Conservation (phyloP, 345 rosid genomes). For the Cardiospermum halicacabum region DNA sequence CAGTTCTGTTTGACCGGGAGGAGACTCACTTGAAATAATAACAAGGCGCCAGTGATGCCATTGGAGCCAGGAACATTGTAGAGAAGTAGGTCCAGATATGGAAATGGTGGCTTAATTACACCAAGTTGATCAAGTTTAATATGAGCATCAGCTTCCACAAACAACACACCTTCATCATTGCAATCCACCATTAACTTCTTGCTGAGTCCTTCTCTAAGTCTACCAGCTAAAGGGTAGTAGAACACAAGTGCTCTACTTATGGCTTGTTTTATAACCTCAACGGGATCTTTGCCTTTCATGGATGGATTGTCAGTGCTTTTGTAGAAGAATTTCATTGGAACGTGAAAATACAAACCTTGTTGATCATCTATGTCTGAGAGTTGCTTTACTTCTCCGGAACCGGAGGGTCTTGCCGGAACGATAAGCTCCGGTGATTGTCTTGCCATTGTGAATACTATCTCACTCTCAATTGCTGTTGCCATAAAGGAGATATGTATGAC, state of each 20-base stretch:
- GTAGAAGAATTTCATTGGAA: not conserved
- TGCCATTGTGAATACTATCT: too few relatives aligned
- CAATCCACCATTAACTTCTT: conserved; percentile 8
- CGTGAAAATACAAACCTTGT: not conserved
- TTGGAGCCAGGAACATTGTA: conserved; percentile 4
- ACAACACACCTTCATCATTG: conserved; percentile 8
- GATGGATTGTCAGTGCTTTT: not conserved
- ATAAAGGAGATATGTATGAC: too few relatives aligned
- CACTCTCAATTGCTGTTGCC: too few relatives aligned
- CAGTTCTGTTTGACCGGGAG: not conserved
- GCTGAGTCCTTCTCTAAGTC: conserved; percentile 4
- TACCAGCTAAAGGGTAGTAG: conserved; percentile 12
- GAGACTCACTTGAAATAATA: conserved; percentile 9
- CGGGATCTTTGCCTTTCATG: conserved; percentile 9
- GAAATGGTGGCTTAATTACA: conserved; percentile 1
- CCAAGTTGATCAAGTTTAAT: conserved; percentile 5
- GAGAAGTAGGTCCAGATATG: conserved; percentile 10
- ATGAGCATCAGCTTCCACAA: conserved; percentile 17
- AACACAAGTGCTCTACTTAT: conserved; percentile 1
- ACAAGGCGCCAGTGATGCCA: conserved; percentile 2
- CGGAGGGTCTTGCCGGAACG: too few relatives aligned
- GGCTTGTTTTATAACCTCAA: not conserved
- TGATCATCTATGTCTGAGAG: conserved; percentile 1
- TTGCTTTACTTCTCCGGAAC: too few relatives aligned
- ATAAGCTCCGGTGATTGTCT: too few relatives aligned